These are phyloP conservation scores for Leccinellum albellum DNA, from an alignment of 768 basidiomycete genomes.

Conservation along the genomic window DNA sequence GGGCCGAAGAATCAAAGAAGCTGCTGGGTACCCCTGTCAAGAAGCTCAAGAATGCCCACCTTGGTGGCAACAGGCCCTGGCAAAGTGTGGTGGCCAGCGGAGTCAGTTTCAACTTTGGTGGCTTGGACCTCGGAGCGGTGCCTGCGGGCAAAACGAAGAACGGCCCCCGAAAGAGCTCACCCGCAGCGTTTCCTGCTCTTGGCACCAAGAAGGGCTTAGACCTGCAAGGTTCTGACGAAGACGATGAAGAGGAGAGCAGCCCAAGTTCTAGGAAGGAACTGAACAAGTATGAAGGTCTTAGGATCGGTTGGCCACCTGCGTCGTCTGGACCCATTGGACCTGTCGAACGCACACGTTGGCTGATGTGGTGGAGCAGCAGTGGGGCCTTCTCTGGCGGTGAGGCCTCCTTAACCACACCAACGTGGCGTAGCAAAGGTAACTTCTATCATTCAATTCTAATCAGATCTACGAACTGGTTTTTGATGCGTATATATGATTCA, in stretches of 20 bases:
- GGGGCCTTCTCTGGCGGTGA: conserved; percentile 81
- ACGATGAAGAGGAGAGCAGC: conserved; percentile 60
- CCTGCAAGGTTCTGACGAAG: conserved; percentile 50
- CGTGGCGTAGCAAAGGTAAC: conserved; percentile 47
- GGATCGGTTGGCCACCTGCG: conserved; percentile 54
- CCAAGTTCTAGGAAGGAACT: conserved; percentile 52
- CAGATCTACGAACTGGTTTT: neutral
- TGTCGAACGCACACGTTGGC: conserved; percentile 50
- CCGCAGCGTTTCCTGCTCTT: conserved; percentile 61
- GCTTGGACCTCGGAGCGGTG: conserved; percentile 34
- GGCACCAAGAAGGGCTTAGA: conserved; percentile 27
- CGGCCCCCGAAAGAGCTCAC: conserved; percentile 68
- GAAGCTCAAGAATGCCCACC: conserved; percentile 56
- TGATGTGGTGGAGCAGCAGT: conserved; percentile 76
- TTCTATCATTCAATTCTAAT: conserved; percentile 43
- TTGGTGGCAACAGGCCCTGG: conserved; percentile 65
- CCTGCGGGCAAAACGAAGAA: conserved; percentile 41
- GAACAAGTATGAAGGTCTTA: conserved; percentile 59
- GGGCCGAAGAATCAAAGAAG: conserved; percentile 46
- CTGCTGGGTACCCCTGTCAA: conserved; percentile 84
- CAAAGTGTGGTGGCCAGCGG: conserved; percentile 75
- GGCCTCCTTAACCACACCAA: conserved; percentile 58
- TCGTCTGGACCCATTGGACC: conserved; percentile 29
- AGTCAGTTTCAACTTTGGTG: conserved; percentile 50
- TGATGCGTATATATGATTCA: conserved; percentile 21